A percentile compares a stretch with the other conserved stretches of the same genome.
Evolutionary conservation across 148 eudicot species (phyloP).

Genomic region (Spergularia bocconei): DNA sequence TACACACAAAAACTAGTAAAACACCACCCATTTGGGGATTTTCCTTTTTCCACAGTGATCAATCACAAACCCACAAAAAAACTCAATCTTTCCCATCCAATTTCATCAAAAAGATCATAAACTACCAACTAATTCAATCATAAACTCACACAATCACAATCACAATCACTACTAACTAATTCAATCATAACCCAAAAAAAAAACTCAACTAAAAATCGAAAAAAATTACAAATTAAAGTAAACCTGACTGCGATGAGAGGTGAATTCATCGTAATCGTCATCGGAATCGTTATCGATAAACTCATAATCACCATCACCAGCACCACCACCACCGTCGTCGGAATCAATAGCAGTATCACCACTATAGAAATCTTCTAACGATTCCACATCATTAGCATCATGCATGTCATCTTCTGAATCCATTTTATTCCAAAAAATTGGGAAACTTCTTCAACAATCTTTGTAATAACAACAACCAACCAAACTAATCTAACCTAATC

Average conservation of each 20-base stretch:
- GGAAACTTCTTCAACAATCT: too few species aligned
- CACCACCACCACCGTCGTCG: conserved; percentile 46
- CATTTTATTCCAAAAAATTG: conserved; percentile 29
- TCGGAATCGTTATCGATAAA: conserved; percentile 70
- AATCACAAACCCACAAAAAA: not conserved
- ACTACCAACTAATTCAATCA: not conserved
- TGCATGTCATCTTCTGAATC: conserved; percentile 80
- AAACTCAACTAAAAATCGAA: not conserved
- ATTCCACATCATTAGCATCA: conserved; percentile 62
- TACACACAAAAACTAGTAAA: not conserved
- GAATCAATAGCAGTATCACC: conserved; percentile 58
- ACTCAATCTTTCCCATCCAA: not conserved
- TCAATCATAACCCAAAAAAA: not conserved
- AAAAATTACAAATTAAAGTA: not conserved
- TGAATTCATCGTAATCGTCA: conserved; percentile 55
- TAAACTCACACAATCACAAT: not conserved
- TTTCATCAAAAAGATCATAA: not conserved
- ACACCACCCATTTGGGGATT: not conserved
- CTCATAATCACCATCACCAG: conserved; percentile 40
- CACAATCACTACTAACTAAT: not conserved
- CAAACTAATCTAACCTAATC: too few species aligned
- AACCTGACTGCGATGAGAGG: conserved; percentile 58
- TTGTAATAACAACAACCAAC: too few species aligned
- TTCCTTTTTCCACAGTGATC: conserved; percentile 9
- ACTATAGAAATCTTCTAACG: conserved; percentile 59